A percentile compares a stretch with the other conserved stretches of the same genome.
phyloP scores from a whole-genome alignment of 306 rosid genomes.

The Citrullus mucosospermus region DNA sequence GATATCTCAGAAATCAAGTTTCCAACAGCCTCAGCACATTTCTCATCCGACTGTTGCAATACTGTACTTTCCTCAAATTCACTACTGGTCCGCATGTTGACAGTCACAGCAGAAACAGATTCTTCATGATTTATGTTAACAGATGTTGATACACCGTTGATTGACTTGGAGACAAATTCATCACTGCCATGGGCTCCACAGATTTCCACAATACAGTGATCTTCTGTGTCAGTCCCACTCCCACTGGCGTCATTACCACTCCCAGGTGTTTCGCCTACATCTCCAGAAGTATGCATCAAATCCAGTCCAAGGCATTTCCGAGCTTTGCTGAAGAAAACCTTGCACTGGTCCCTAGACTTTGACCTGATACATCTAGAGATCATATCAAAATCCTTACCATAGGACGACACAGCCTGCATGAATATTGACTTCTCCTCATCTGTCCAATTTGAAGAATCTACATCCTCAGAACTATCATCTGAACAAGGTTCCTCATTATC shows the following conservation, averaged over 20 bases:
- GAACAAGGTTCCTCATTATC: conserved; percentile 72
- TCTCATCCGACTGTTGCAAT: conserved; percentile 9
- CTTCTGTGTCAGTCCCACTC: conserved; percentile 69
- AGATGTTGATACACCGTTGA: conserved; percentile 34
- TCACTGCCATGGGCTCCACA: conserved; percentile 38
- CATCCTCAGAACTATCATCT: conserved; percentile 86
- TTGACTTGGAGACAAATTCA: conserved; percentile 41
- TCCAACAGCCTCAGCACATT: conserved; percentile 13
- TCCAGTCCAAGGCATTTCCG: conserved; percentile 82
- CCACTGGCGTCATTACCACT: conserved; percentile 46
- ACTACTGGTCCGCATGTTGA: conserved; percentile 21
- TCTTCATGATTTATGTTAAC: conserved; percentile 26
- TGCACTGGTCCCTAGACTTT: conserved; percentile 75
- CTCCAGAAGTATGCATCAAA: conserved; percentile 34
- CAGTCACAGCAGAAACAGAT: conserved; percentile 30
- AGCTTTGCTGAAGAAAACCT: conserved; percentile 86
- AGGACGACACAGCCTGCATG: conserved; percentile 71
- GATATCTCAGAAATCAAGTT: conserved; percentile 24
- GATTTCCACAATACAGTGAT: conserved; percentile 46
- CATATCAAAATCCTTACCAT: conserved; percentile 63
- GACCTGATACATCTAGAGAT: conserved; percentile 62
- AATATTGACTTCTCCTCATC: conserved; percentile 75
- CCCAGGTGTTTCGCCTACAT: conserved; percentile 27
- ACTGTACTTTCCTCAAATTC: conserved; percentile 1
- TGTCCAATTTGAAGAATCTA: conserved; percentile 75